Conservation (phyloP, 2,329 filamentous ascomycete genomes). For the Exophiala dermatitidis region DNA sequence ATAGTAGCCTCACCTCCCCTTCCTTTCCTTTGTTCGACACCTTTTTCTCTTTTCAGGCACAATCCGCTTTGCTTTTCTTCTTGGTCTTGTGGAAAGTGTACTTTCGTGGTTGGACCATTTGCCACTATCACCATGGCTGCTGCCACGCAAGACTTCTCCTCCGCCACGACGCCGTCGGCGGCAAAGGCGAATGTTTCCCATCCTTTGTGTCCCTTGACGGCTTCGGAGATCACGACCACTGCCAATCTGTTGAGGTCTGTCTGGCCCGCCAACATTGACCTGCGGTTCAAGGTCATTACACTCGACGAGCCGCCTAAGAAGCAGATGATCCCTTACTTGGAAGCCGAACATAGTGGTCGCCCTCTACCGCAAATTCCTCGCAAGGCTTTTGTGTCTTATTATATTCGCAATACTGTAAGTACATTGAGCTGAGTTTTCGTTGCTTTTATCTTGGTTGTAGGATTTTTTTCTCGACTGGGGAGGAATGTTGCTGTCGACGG, state of each 20-base stretch:
- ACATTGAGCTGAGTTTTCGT: constrained; percentile 9
- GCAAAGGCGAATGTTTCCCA: constrained; percentile 24
- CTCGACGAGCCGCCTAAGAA: constrained; percentile 58
- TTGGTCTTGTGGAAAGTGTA: neutral
- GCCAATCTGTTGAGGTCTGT: constrained; percentile 26
- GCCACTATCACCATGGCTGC: constrained; percentile 16
- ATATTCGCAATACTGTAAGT: constrained; percentile 47
- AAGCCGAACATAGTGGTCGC: constrained; percentile 52
- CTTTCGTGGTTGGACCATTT: neutral
- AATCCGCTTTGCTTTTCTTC: neutral
- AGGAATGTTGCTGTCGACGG: no score
- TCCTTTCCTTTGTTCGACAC: no score
- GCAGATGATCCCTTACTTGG: constrained; percentile 53
- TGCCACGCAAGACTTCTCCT: constrained; percentile 17
- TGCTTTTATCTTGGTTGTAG: constrained; percentile 33
- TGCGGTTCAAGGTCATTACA: constrained; percentile 59
- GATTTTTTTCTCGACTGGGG: constrained; percentile 25
- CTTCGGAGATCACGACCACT: constrained; percentile 28
- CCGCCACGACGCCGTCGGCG: constrained; percentile 7
- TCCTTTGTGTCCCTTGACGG: constrained; percentile 29
- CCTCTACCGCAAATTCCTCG: constrained; percentile 44
- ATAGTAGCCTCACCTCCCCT: no score
- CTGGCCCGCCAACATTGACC: constrained; percentile 28
- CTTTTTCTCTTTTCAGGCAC: neutral
- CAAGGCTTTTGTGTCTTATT: constrained; percentile 48